Evolutionary conservation across 345 rosid genomes (phyloP).

Genomic region (Gossypioides kirkii): DNA sequence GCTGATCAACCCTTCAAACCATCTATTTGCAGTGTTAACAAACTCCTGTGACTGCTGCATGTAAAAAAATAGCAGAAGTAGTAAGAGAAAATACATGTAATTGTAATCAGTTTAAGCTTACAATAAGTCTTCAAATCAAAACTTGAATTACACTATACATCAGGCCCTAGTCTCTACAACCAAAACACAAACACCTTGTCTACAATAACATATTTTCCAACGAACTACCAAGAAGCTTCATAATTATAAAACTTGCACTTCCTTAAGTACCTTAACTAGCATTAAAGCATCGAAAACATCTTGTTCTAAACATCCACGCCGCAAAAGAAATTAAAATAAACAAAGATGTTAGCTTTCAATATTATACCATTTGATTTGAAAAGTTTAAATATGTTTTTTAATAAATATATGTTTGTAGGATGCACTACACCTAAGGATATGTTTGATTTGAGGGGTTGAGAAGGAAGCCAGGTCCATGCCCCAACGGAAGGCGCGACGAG

Average conservation of each 20-base stretch:
- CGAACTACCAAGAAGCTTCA: neutral
- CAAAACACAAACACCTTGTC: conserved; percentile 49
- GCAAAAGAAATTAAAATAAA: neutral
- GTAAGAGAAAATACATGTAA: neutral
- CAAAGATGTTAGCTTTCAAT: too few species aligned
- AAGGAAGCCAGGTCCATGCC: too few species aligned
- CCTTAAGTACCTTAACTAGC: conserved; percentile 57
- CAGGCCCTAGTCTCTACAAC: conserved; percentile 64
- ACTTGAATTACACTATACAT: conserved; percentile 3
- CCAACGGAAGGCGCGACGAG: too few species aligned
- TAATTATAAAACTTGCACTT: neutral
- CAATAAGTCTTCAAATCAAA: neutral
- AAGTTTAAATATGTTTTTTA: neutral
- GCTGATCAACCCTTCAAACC: conserved; percentile 43
- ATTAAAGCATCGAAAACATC: conserved; percentile 70
- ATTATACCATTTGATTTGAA: neutral
- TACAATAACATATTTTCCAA: conserved; percentile 18
- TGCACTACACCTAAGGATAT: conserved; percentile 42
- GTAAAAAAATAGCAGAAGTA: neutral
- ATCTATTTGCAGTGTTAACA: conserved; percentile 45
- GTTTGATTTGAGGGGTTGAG: conserved; percentile 45
- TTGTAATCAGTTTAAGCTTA: neutral
- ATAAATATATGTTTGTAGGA: neutral
- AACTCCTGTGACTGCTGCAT: conserved; percentile 40
- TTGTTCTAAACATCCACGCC: conserved; percentile 28